Base-by-base conservation (phyloP, 768 basidiomycete genomes). In the Exidia glandulosa region DNA sequence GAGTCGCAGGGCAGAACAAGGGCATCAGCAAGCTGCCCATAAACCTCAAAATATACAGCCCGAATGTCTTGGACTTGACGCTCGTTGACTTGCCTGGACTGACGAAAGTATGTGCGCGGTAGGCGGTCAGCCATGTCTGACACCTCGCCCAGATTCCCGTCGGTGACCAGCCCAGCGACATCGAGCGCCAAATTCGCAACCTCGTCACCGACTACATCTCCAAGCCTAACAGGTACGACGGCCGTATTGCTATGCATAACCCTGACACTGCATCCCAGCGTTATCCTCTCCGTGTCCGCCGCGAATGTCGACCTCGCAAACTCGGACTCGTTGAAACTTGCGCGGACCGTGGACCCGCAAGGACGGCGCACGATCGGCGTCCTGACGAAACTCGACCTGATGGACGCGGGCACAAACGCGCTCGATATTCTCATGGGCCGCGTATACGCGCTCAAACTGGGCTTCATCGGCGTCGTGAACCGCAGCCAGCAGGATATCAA, bases 281-380 rank as follows among this genome's bases (percentile, higher is more conserved):
- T 99, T 62, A 94, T 99, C 65, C 86, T 99, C 54, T 88, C 96
- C 29, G 94, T 99, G 7, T 98, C 96, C 2, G 85, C 93, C 9
- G 96, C 96, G 32, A 99, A 99, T 69, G 95, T 98, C 60, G 96
- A 99, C 72, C 84, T 99, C 60, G 96, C 96, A 68, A 99, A 98
- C 71, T 98, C 96, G 0, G 96, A 98, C 71, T 88, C 96, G 2
- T 83, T 99, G 62, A 97, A 98, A 72, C 86, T 99, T 34, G 96
- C 95, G 12, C 88, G 96, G 50, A 84, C 86, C 12, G 93, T 98
- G 54, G 96, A 99, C 67, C 90, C 95, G 0, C 92, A 96, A 72
- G 94, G 95, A 12, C 85, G 96, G 32, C 84, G 96, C 32, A 99
- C 96, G 13, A 92, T 98, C 59, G 96, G 96, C 57, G 89, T 99